Evolutionary conservation across 306 rosid genomes (phyloP).

Genomic region (Senna siamea): DNA sequence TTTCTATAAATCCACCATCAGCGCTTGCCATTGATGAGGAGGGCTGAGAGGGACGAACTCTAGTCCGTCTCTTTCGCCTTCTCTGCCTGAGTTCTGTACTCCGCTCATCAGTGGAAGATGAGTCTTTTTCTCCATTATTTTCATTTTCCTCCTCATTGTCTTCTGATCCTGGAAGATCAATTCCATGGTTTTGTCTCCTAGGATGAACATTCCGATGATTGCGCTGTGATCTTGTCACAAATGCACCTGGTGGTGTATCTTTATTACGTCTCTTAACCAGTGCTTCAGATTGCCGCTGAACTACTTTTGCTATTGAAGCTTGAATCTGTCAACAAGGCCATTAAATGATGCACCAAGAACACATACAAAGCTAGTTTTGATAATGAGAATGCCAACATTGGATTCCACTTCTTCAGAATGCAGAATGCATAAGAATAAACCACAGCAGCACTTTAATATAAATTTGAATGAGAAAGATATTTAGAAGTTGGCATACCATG

Average conservation of each 20-base stretch:
- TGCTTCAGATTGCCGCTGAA: constrained; percentile 93
- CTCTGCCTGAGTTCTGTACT: constrained; percentile 59
- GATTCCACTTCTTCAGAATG: background rate
- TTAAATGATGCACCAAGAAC: constrained; percentile 14
- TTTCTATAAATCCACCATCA: constrained; percentile 66
- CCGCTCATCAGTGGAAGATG: constrained; percentile 77
- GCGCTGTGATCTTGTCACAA: constrained; percentile 68
- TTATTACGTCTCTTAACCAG: constrained; percentile 72
- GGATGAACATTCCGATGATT: constrained; percentile 58
- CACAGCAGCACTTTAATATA: background rate
- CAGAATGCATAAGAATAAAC: background rate
- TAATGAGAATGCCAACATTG: constrained; percentile 3
- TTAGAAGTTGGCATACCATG: constrained; percentile 4
- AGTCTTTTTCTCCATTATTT: constrained; percentile 59
- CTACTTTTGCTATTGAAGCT: constrained; percentile 62
- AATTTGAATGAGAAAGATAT: constrained; percentile 5
- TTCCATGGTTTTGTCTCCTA: constrained; percentile 67
- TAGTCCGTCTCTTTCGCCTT: constrained; percentile 67
- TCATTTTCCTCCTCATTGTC: constrained; percentile 79
- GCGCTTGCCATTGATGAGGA: constrained; percentile 76
- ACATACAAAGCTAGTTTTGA: constrained; percentile 11
- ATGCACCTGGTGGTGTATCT: constrained; percentile 57
- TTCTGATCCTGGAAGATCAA: constrained; percentile 71
- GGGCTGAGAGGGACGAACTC: constrained; percentile 70
- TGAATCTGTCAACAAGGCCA: constrained; percentile 49